phyloP scores from a whole-genome alignment of 1,284 basidiomycete species.

The Anthracocystis setariae region DNA sequence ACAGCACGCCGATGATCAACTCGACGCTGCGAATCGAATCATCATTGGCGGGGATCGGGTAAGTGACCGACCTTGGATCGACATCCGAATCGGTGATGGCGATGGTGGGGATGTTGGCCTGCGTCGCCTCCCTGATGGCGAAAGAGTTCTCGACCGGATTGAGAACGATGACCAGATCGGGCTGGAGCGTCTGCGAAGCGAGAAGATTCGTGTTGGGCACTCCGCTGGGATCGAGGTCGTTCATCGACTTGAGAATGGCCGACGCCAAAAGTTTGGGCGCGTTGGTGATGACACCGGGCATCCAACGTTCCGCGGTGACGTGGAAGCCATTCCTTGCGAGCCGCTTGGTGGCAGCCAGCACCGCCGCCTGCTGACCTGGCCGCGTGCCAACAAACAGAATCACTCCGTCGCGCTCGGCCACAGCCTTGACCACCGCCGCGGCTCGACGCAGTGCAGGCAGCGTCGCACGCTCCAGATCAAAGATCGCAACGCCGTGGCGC shows the following conservation, averaged over 20 bases:
- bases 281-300: constrained; percentile 93
- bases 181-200: constrained; percentile 75
- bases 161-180: constrained; percentile 88
- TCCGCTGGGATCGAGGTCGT: constrained; percentile 31
- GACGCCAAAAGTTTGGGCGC: constrained; percentile 73
- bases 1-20: constrained; percentile 87
- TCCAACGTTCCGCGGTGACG: constrained; percentile 83
- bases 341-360: constrained; percentile 82
- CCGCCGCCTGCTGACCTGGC: constrained; percentile 78
- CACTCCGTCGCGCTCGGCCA: constrained; percentile 83
- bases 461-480: constrained; percentile 89
- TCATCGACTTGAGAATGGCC: constrained; percentile 55
- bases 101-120: constrained; percentile 69
- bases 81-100: constrained; percentile 90
- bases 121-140: constrained; percentile 69
- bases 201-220: constrained; percentile 67
- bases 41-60: constrained; percentile 97
- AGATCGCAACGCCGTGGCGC: constrained; percentile 88
- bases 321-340: constrained; percentile 77
- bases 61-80: constrained; percentile 95
- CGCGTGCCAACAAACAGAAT: constrained; percentile 91
- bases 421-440: constrained; percentile 83
- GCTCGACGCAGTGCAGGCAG: constrained; percentile 90
- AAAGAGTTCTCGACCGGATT: constrained; percentile 83
- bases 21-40: constrained; percentile 90